phyloP scores from a whole-genome alignment of 192 early-diverging fungal genomes.

The Entomortierella chlamydospora region DNA sequence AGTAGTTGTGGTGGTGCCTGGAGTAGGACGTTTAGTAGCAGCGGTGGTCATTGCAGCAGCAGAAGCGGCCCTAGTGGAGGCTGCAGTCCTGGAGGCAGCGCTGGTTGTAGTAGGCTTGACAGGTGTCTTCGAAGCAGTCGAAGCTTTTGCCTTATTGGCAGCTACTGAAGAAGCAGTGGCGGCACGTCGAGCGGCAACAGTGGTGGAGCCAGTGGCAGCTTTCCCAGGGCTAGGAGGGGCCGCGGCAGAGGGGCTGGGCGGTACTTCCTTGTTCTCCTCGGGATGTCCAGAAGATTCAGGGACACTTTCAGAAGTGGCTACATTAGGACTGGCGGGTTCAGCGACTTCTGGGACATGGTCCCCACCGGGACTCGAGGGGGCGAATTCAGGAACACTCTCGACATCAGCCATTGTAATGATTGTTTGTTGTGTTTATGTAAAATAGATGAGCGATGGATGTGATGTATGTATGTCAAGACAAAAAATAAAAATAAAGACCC shows the following conservation, averaged over 20 bases:
- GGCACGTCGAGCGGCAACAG: slow-evolving; percentile 33
- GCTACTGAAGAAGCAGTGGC: slow-evolving; percentile 15
- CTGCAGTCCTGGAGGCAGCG: not conserved
- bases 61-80: not conserved
- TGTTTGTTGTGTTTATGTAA: not conserved
- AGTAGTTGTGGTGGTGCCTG: slow-evolving; percentile 11
- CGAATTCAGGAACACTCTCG: slow-evolving; percentile 38
- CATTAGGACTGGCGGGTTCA: slow-evolving; percentile 2
- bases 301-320: not conserved
- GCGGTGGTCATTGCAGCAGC: slow-evolving; percentile 1
- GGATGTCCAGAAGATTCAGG: not conserved
- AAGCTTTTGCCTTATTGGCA: slow-evolving; percentile 31
- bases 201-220: not conserved
- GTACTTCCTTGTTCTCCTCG: not conserved
- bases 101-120: slow-evolving; percentile 1
- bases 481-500: not conserved
- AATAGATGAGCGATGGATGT: slow-evolving; percentile 20
- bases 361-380: slow-evolving; percentile 22
- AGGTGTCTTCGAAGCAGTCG: slow-evolving; percentile 9
- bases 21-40: slow-evolving; percentile 4
- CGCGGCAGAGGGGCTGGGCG: slow-evolving; percentile 10
- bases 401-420: slow-evolving; percentile 40
- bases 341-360: not conserved
- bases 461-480: too few relatives aligned
- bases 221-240: slow-evolving; percentile 30